phyloP scores from a whole-genome alignment of 768 basidiomycete species.

The Mrakia frigida region DNA sequence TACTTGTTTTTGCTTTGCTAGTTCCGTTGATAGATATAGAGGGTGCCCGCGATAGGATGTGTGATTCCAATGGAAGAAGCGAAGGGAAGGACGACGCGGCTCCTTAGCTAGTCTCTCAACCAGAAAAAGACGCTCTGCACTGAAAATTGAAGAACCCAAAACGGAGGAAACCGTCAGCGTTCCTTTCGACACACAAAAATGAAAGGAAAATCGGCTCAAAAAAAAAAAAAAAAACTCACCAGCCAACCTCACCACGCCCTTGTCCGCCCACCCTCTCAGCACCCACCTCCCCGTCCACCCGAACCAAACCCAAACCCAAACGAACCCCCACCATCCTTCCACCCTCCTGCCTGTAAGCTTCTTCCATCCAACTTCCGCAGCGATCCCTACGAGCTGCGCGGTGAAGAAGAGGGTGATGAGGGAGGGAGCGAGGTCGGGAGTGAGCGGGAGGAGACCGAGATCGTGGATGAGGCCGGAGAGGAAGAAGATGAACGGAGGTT shows the following conservation, averaged over 20 bases:
- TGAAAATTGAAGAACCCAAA: no score
- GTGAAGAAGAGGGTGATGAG: constrained; percentile 29
- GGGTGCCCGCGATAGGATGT: no score
- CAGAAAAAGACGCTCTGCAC: no score
- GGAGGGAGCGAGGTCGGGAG: background rate
- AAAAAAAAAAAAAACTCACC: no score
- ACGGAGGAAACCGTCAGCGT: no score
- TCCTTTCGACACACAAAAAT: no score
- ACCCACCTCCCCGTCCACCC: constrained; percentile 15
- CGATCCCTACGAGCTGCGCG: background rate
- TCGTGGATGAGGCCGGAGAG: constrained; percentile 26
- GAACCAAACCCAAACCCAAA: constrained; percentile 18
- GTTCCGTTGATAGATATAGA: no score
- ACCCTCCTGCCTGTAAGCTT: background rate
- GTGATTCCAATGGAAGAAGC: no score
- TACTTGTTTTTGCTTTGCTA: no score
- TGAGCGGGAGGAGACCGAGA: constrained; percentile 15
- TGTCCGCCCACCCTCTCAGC: constrained; percentile 18
- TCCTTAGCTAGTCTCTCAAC: no score
- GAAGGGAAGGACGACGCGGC: no score
- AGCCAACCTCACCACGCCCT: constrained; percentile 22
- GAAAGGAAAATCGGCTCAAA: no score
- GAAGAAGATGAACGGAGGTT: constrained; percentile 17
- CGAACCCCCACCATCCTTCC: constrained; percentile 16
- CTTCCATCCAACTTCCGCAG: background rate